phyloP scores from a whole-genome alignment of 2,329 filamentous ascomycete species.

The Trichoderma afroharzianum region DNA sequence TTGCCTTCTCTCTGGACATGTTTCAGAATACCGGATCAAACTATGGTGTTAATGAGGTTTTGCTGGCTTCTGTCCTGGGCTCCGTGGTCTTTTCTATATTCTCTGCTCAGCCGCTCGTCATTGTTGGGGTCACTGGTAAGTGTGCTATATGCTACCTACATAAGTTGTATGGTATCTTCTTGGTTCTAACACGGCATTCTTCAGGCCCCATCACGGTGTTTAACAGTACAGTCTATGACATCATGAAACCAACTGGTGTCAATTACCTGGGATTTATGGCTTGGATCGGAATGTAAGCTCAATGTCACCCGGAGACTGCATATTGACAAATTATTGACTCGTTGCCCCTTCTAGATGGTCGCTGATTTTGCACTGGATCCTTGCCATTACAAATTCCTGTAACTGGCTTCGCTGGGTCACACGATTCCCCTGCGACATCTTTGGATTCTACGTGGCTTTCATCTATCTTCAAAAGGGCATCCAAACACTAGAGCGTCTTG shows the following conservation, averaged over 20 bases:
- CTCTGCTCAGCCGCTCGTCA: slow-evolving; percentile 80
- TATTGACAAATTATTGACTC: neutral
- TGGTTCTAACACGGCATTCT: neutral
- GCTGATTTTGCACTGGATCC: slow-evolving; percentile 76
- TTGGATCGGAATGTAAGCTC: slow-evolving; percentile 74
- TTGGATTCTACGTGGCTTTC: slow-evolving; percentile 89
- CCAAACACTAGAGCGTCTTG: slow-evolving; percentile 76
- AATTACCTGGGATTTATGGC: slow-evolving; percentile 89
- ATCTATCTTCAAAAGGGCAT: slow-evolving; percentile 91
- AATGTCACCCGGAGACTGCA: neutral
- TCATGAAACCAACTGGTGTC: slow-evolving; percentile 71
- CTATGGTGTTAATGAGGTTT: slow-evolving; percentile 86
- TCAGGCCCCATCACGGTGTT: slow-evolving; percentile 85
- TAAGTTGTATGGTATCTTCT: neutral
- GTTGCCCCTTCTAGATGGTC: slow-evolving; percentile 59
- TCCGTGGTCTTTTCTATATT: slow-evolving; percentile 76
- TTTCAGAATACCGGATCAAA: slow-evolving; percentile 81
- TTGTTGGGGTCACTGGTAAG: slow-evolving; percentile 79
- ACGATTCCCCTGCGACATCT: slow-evolving; percentile 88
- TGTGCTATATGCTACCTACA: neutral
- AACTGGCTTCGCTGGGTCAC: slow-evolving; percentile 88
- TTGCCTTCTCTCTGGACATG: slow-evolving; percentile 92
- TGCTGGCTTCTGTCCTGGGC: slow-evolving; percentile 80
- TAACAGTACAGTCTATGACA: slow-evolving; percentile 85
- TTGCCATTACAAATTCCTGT: slow-evolving; percentile 81